Conservation (phyloP, 805 yeast genomes). For the Wickerhamomyces canadensis region DNA sequence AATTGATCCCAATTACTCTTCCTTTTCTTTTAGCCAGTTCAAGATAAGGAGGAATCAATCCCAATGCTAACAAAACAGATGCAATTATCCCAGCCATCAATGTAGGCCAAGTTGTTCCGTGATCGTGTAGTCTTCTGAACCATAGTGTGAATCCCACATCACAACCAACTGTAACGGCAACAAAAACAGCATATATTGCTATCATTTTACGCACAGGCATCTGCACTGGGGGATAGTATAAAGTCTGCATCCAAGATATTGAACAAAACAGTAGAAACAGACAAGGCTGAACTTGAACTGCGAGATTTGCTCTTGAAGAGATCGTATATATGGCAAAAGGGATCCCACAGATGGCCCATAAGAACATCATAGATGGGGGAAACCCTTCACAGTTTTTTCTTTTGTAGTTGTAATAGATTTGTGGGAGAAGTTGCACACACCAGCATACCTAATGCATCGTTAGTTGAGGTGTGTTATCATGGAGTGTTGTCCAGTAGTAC, state of each 20-base stretch:
- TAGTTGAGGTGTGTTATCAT: no score
- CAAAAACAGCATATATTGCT: slow-evolving; percentile 31
- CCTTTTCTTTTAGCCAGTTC: slow-evolving; percentile 80
- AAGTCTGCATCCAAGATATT: slow-evolving; percentile 61
- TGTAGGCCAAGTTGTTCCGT: slow-evolving; percentile 68
- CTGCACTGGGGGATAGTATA: slow-evolving; percentile 71
- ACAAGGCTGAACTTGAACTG: slow-evolving; percentile 84
- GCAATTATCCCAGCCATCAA: slow-evolving; percentile 79
- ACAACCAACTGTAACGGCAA: slow-evolving; percentile 44
- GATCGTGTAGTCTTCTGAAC: slow-evolving; percentile 50
- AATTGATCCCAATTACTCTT: slow-evolving; percentile 84
- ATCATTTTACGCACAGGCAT: slow-evolving; percentile 34
- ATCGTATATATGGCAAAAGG: slow-evolving; percentile 84
- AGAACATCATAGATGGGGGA: slow-evolving; percentile 81
- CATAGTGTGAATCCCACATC: slow-evolving; percentile 71
- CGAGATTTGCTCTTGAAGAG: slow-evolving; percentile 64
- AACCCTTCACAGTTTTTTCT: slow-evolving; percentile 80
- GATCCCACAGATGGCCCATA: slow-evolving; percentile 75
- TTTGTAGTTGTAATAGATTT: slow-evolving; percentile 66
- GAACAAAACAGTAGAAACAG: slow-evolving; percentile 70
- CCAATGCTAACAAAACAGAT: slow-evolving; percentile 66
- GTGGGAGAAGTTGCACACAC: slow-evolving; percentile 91
- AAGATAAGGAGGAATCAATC: slow-evolving; percentile 84
- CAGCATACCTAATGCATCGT: no score
- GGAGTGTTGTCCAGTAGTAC: no score